Evolutionary conservation across 78 protist species (phyloP).

Genomic region (Speleostelium caveatum): DNA sequence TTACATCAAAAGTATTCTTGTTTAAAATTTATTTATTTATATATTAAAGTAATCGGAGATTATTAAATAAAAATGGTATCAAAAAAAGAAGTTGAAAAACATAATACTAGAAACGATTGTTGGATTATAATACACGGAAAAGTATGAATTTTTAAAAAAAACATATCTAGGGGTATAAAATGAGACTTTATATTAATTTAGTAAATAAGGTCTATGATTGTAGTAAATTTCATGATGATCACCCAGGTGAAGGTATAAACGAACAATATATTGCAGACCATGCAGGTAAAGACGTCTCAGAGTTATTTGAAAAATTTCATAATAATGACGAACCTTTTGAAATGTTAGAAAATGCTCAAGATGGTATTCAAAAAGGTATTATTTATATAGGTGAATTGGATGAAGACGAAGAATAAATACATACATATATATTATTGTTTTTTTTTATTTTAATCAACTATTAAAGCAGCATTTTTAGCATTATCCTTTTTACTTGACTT

Average conservation of each 20-base stretch:
- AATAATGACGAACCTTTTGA: constrained; percentile 56
- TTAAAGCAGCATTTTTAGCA: too few species aligned
- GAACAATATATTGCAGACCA: constrained; percentile 72
- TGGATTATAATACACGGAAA: constrained; percentile 42
- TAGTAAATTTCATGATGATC: constrained; percentile 45
- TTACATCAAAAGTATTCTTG: too few species aligned
- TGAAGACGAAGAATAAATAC: not conserved
- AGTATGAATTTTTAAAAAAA: constrained; percentile 1
- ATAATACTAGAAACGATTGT: constrained; percentile 44
- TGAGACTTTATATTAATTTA: not conserved
- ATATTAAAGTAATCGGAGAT: too few species aligned
- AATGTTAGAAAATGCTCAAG: constrained; percentile 53
- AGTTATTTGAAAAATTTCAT: constrained; percentile 69
- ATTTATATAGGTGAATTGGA: constrained; percentile 68
- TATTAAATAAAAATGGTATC: constrained; percentile 45
- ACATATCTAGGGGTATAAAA: not conserved
- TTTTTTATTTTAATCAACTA: too few species aligned
- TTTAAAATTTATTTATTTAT: too few species aligned
- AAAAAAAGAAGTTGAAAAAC: constrained; percentile 45
- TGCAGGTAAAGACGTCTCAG: constrained; percentile 70
- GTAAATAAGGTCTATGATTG: constrained; percentile 42
- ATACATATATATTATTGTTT: too few species aligned
- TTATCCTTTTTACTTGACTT: too few species aligned
- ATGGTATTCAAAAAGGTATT: constrained; percentile 27
- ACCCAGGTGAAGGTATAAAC: constrained; percentile 78